Percentiles rank a stretch among this genome's conserved stretches.
phyloP scores from a whole-genome alignment of 2,329 filamentous ascomycete species.

The Colletotrichum siamense region DNA sequence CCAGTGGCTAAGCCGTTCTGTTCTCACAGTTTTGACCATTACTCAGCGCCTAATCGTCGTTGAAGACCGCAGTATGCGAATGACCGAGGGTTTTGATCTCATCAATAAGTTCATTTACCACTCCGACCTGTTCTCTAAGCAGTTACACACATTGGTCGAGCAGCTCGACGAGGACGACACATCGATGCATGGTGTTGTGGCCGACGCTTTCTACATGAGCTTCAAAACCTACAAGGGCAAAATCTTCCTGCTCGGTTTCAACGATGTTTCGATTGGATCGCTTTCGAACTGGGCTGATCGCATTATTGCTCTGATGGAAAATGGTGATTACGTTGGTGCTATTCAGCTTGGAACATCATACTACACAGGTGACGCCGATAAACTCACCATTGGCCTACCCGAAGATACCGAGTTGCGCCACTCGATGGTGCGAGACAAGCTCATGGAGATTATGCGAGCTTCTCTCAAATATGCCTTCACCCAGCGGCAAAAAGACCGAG shows the following conservation, averaged over 20 bases:
- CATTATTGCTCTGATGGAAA: slow-evolving; percentile 91
- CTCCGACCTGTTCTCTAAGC: slow-evolving; percentile 85
- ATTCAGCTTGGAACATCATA: slow-evolving; percentile 92
- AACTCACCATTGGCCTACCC: slow-evolving; percentile 90
- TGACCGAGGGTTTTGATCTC: slow-evolving; percentile 94
- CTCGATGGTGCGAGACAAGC: slow-evolving; percentile 82
- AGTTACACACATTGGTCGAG: slow-evolving; percentile 85
- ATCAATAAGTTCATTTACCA: slow-evolving; percentile 93
- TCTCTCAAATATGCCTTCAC: slow-evolving; percentile 90
- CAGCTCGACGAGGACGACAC: slow-evolving; percentile 85
- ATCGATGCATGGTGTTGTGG: slow-evolving; percentile 93
- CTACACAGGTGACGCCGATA: slow-evolving; percentile 90
- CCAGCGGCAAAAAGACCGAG: slow-evolving; percentile 59
- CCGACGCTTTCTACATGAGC: slow-evolving; percentile 98
- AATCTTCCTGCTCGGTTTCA: slow-evolving; percentile 91
- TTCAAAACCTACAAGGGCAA: slow-evolving; percentile 95
- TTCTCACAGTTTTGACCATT: slow-evolving; percentile 89
- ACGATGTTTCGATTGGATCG: slow-evolving; percentile 88
- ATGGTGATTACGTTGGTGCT: slow-evolving; percentile 92
- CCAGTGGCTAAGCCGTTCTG: slow-evolving; percentile 95
- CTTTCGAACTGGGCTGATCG: slow-evolving; percentile 98
- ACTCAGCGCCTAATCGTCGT: slow-evolving; percentile 92
- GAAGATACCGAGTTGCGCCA: slow-evolving; percentile 81
- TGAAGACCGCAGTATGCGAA: slow-evolving; percentile 86
- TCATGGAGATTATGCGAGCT: slow-evolving; percentile 91